These are phyloP conservation scores for Echinosophora koreensis DNA, from an alignment of 306 rosid genomes.

Conservation along the genomic window DNA sequence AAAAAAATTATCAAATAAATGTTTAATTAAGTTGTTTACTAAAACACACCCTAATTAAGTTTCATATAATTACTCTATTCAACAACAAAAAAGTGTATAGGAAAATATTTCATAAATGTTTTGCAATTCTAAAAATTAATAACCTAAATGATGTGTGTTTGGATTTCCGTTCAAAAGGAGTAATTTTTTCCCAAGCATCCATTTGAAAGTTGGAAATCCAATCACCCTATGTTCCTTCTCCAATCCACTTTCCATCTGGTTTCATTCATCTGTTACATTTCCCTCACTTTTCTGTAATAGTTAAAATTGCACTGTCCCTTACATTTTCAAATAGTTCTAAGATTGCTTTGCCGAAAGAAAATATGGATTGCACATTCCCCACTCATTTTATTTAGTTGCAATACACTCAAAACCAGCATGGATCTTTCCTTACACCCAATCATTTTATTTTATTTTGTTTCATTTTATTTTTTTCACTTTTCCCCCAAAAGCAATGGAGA, in stretches of 20 bases:
- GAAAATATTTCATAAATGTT: too few relatives aligned
- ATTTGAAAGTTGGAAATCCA: too few relatives aligned
- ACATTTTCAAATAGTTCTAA: slow-evolving; percentile 45
- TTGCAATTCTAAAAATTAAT: too few relatives aligned
- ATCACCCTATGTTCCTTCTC: too few relatives aligned
- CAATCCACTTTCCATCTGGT: slow-evolving; percentile 15
- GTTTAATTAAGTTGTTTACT: too few relatives aligned
- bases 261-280: slow-evolving; percentile 35
- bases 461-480: neutral
- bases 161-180: too few relatives aligned
- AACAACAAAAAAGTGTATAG: too few relatives aligned
- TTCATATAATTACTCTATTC: too few relatives aligned
- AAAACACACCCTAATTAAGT: too few relatives aligned
- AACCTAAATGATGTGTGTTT: too few relatives aligned
- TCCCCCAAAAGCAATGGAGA: neutral
- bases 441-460: slow-evolving; percentile 37
- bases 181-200: too few relatives aligned
- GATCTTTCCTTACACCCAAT: slow-evolving; percentile 66
- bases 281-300: slow-evolving; percentile 25
- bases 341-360: slow-evolving; percentile 73
- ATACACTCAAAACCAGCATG: slow-evolving; percentile 70
- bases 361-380: slow-evolving; percentile 75
- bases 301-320: slow-evolving; percentile 40
- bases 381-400: slow-evolving; percentile 68
- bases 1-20: too few relatives aligned